These are phyloP conservation scores for Coemansia asiatica DNA, from an alignment of 192 early-diverging fungal genomes.

Conservation along the genomic window DNA sequence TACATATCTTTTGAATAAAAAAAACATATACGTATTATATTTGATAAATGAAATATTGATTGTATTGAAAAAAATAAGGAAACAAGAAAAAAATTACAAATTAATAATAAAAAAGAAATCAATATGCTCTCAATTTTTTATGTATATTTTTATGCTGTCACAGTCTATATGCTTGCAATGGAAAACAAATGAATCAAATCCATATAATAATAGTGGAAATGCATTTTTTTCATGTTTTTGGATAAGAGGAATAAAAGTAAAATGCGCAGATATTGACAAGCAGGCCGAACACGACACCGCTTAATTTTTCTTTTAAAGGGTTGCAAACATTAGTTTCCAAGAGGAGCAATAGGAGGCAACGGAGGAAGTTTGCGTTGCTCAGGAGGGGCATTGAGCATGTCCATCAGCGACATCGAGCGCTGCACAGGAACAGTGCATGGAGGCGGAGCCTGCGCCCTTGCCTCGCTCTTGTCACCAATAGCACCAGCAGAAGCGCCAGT, in stretches of 20 bases:
- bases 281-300: neutral
- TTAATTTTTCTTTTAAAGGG: neutral
- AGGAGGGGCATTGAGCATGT: conserved; percentile 48
- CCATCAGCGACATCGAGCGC: conserved; percentile 53
- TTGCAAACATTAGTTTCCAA: neutral
- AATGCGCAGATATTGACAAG: neutral
- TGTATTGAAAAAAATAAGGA: no score
- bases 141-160: neutral
- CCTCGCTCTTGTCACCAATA: neutral
- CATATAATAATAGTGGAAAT: neutral
- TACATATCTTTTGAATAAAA: no score
- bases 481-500: neutral
- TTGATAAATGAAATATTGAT: no score
- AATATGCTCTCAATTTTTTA: neutral
- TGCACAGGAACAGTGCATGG: conserved; percentile 16
- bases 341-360: conserved; percentile 24
- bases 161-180: neutral
- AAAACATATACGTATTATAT: no score
- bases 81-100: neutral
- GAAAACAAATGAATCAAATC: no score
- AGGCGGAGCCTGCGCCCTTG: neutral
- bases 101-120: neutral
- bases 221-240: conserved; percentile 1
- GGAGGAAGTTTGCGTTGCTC: conserved; percentile 54
- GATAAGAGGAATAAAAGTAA: neutral